Conservation (phyloP, 208 protist species). For the Leptomonas seymouri region DNA sequence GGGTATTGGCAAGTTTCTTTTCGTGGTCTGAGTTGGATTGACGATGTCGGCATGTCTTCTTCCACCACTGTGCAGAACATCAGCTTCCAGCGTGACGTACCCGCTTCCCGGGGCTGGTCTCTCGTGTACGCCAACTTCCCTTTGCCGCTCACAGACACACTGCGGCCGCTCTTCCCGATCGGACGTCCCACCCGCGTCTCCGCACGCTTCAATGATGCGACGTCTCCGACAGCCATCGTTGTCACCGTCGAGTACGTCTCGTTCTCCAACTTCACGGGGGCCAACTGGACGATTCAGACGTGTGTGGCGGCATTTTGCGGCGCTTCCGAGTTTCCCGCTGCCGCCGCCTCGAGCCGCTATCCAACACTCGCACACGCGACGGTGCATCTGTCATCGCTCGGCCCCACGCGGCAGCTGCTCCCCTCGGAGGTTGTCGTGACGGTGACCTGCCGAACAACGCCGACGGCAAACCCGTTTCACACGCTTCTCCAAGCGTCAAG, state of each 20-base stretch:
- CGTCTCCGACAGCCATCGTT: conserved; percentile 18
- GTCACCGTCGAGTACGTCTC: conserved; percentile 32
- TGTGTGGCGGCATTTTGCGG: conserved; percentile 10
- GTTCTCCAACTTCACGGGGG: conserved; percentile 30
- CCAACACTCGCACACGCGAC: conserved; percentile 8
- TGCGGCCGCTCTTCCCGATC: conserved; percentile 34
- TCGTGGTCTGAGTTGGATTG: conserved; percentile 20
- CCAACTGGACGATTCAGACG: conserved; percentile 27
- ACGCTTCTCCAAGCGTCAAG: conserved; percentile 19
- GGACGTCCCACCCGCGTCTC: conserved; percentile 31
- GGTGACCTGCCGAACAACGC: conserved; percentile 19
- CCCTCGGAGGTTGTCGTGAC: conserved; percentile 9
- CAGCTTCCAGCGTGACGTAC: conserved; percentile 35
- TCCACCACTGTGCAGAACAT: conserved; percentile 25
- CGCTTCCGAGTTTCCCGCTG: neutral
- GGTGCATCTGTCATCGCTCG: conserved; percentile 4
- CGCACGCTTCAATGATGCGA: conserved; percentile 11
- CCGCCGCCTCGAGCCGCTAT: conserved; percentile 2
- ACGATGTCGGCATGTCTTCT: conserved; percentile 34
- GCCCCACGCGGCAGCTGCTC: neutral
- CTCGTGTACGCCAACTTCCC: conserved; percentile 29
- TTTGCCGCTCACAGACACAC: conserved; percentile 26
- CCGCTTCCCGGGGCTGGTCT: conserved; percentile 26
- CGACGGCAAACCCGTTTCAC: conserved; percentile 23
- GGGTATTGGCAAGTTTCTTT: neutral